Conservation (phyloP, 192 early-diverging fungal genomes). For the Podila clonocystis region DNA sequence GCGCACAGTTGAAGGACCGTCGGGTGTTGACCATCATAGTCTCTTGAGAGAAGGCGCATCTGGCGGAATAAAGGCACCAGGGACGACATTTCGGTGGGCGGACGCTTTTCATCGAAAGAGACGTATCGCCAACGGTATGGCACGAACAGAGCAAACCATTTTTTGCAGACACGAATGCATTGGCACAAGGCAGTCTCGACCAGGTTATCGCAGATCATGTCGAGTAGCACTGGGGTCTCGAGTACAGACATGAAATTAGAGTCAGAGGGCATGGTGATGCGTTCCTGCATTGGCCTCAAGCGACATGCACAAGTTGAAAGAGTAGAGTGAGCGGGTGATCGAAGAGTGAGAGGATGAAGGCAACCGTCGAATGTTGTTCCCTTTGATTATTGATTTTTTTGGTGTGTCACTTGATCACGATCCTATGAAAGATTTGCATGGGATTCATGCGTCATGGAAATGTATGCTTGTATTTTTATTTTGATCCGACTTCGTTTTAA, state of each 20-base stretch:
- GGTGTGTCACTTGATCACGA: too few relatives aligned
- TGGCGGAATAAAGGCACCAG: background rate
- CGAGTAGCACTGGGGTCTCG: background rate
- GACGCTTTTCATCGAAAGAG: background rate
- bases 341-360: too few relatives aligned
- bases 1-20: background rate
- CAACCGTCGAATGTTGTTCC: too few relatives aligned
- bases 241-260: background rate
- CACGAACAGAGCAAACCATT: background rate
- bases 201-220: background rate
- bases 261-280: too few relatives aligned
- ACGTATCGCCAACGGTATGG: background rate
- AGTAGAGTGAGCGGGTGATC: too few relatives aligned
- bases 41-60: constrained; percentile 1
- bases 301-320: too few relatives aligned
- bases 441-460: too few relatives aligned
- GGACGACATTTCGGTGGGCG: background rate
- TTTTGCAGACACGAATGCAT: background rate
- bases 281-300: too few relatives aligned
- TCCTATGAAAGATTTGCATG: too few relatives aligned
- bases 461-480: background rate
- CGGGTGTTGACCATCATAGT: background rate
- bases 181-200: background rate
- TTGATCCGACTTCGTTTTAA: background rate
- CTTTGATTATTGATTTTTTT: too few relatives aligned